Base-by-base conservation (phyloP, 495 filamentous ascomycete species). In the Talaromyces thailandensis region DNA sequence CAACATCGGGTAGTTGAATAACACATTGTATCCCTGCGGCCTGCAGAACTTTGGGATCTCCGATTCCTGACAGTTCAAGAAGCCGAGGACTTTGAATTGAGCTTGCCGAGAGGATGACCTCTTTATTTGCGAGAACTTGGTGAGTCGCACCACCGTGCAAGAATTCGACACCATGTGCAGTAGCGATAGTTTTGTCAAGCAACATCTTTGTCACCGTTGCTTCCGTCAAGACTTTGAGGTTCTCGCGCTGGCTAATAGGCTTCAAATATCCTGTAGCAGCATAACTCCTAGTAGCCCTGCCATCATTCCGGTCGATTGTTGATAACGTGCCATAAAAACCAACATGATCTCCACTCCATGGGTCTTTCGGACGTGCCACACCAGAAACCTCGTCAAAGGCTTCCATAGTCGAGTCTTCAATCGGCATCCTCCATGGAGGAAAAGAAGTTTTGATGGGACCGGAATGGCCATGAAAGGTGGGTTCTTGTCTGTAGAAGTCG, bases 1-100 rank as follows among this genome's bases (percentile, higher is more conserved):
- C 79, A 14, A 81, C 81, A 43, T 69, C 70, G 2, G 70, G 67
- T 48, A 76, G 75, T n/a, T 78, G 63, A 37, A 80, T 69, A 40
- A 67, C 64, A 25, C 74, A 62, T 12, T 76, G 65, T 62, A 80
- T 80, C n/a, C 74, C 70, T 23, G 67, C 63, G 7, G 66, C 64
- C 1, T 65, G 23, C 1, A 78, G 72, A n/a, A 79, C 68, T 21
- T 64, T 67, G 23, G 57, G 40, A 28, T 62, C 64, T 7, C 86
- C 86, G 50, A 88, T 69, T 8, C 86, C 86, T 0, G 86, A 89
- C 0, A 85, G 77, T 66, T 89, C 85, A 7, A 88, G 73, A 2
- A 89, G 67, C 1, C 71, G 68, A 4, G 86, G 83, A 0, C 85
- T 80, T 11, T 81, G 77, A 23, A 81, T 72, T 11, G 81, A 67